A percentile compares a stretch with the other conserved stretches of the same genome.
phyloP scores from a whole-genome alignment of 106 monocot species.

The Allium sativum region DNA sequence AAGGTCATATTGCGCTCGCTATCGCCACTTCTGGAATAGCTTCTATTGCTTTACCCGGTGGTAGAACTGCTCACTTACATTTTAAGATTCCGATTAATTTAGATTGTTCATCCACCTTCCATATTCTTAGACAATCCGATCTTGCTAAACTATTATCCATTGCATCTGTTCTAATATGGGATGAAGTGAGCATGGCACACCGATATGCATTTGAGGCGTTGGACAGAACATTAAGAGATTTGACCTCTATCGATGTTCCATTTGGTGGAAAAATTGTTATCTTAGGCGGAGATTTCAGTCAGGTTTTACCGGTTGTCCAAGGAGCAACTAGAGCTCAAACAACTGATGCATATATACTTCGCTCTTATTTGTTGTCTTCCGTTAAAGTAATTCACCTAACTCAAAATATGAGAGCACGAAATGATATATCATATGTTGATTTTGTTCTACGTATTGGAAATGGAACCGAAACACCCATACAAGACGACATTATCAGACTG shows the following conservation, averaged over 20 bases:
- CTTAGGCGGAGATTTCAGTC: not conserved
- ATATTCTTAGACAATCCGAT: not conserved
- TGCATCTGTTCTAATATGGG: not conserved
- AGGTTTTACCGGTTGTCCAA: not conserved
- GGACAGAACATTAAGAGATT: not conserved
- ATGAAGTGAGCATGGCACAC: not conserved
- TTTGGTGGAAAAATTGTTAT: not conserved
- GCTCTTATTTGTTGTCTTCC: not conserved
- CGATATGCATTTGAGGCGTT: not conserved
- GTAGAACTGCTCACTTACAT: not conserved
- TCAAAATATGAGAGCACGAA: not conserved
- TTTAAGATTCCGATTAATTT: not conserved
- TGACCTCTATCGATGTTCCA: not conserved
- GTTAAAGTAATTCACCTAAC: not conserved
- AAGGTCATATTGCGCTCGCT: not conserved
- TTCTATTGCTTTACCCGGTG: not conserved
- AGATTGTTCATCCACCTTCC: not conserved
- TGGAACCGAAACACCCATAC: too few species aligned
- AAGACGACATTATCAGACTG: not conserved
- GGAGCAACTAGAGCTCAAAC: not conserved
- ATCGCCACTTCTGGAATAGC: not conserved
- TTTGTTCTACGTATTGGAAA: too few species aligned
- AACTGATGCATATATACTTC: not conserved
- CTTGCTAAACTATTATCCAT: not conserved
- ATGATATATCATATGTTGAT: too few species aligned